These are phyloP conservation scores for Exophiala sideris DNA, from an alignment of 2,329 filamentous ascomycete genomes.

Conservation along the genomic window DNA sequence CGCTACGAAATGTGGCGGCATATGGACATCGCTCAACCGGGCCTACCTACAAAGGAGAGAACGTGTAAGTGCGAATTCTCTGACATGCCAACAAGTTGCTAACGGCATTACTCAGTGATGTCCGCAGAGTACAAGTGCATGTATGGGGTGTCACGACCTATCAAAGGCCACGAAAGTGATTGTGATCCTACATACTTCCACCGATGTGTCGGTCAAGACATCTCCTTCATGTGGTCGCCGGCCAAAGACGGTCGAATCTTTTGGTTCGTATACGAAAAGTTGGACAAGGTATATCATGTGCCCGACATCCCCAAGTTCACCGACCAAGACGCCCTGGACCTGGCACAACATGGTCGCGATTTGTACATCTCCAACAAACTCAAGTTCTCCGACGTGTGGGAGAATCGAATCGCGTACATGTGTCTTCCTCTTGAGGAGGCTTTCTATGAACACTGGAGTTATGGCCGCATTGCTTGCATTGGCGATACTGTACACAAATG, in stretches of 20 bases:
- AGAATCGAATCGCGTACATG: constrained; percentile 16
- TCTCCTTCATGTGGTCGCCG: constrained; percentile 24
- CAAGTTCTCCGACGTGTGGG: constrained; percentile 29
- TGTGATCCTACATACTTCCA: constrained; percentile 25
- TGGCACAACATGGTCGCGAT: constrained; percentile 12
- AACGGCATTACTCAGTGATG: constrained; percentile 20
- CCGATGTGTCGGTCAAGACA: constrained; percentile 19
- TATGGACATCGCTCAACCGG: constrained; percentile 18
- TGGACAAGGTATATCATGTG: constrained; percentile 27
- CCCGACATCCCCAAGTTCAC: constrained; percentile 29
- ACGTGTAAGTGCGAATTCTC: constrained; percentile 1
- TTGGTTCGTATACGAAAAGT: constrained; percentile 32
- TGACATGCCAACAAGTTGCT: not conserved
- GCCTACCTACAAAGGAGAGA: not conserved
- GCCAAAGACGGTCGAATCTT: constrained; percentile 28
- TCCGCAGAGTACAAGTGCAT: constrained; percentile 32
- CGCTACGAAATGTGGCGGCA: constrained; percentile 35
- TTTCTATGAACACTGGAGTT: constrained; percentile 29
- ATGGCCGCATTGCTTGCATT: constrained; percentile 27
- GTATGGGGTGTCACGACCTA: constrained; percentile 31
- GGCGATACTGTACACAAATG: constrained; percentile 33
- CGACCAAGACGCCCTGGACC: constrained; percentile 22
- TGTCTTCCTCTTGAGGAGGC: constrained; percentile 31
- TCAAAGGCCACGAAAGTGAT: constrained; percentile 3
- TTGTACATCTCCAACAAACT: constrained; percentile 22